A percentile compares a stretch with the other conserved stretches of the same genome.
phyloP scores from a whole-genome alignment of 2,329 filamentous ascomycete species.

The Tolypocladium guangdongense region DNA sequence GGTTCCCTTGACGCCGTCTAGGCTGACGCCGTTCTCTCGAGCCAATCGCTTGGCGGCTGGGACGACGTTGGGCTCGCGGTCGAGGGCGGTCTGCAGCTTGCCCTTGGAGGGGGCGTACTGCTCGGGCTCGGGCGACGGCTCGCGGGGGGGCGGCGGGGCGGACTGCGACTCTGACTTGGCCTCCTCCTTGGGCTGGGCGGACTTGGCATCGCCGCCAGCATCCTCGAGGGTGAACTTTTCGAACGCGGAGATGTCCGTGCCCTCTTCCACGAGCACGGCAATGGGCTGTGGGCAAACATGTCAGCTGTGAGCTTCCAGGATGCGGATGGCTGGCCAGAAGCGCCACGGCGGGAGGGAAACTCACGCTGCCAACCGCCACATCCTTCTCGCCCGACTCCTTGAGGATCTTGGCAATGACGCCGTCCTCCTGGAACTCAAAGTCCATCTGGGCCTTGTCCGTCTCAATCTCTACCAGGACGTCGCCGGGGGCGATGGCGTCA shows the following conservation, averaged over 20 bases:
- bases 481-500: constrained; percentile 76
- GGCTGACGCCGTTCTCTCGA: constrained; percentile 68
- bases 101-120: constrained; percentile 66
- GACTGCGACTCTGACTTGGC: constrained; percentile 51
- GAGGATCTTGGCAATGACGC: constrained; percentile 86
- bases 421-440: constrained; percentile 98
- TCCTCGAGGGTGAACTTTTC: constrained; percentile 81
- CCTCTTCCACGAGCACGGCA: constrained; percentile 88
- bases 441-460: constrained; percentile 99
- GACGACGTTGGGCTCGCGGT: constrained; percentile 66
- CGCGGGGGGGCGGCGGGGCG: constrained; percentile 35
- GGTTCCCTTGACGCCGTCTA: constrained; percentile 74
- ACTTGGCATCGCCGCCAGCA: constrained; percentile 68
- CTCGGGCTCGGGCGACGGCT: constrained; percentile 42
- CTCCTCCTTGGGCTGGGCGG: constrained; percentile 56
- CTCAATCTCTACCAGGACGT: constrained; percentile 96
- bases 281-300: constrained; percentile 57
- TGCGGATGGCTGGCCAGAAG: constrained; percentile 4
- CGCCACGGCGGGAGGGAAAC: constrained; percentile 26
- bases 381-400: constrained; percentile 93
- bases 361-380: constrained; percentile 84
- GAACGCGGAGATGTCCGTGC: constrained; percentile 76
- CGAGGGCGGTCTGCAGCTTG: constrained; percentile 71
- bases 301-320: constrained; percentile 5
- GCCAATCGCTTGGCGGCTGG: constrained; percentile 72